Evolutionary conservation across 2,329 filamentous ascomycete species (phyloP).

Genomic region (Fusarium verrucosum): DNA sequence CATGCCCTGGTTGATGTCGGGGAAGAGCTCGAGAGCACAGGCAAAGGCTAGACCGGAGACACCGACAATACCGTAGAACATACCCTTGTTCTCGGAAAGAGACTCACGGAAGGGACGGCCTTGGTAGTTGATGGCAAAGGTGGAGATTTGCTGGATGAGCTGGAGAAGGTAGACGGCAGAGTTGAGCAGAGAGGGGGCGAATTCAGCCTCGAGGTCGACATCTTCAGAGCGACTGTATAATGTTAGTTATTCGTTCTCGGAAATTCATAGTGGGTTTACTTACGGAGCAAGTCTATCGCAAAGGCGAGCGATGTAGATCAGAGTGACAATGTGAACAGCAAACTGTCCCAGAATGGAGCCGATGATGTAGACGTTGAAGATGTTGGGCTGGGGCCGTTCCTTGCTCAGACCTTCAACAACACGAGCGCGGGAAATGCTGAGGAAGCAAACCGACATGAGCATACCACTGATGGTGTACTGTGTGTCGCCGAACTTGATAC

Average conservation of each 20-base stretch:
- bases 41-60: slow-evolving; percentile 92
- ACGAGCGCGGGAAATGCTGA: slow-evolving; percentile 97
- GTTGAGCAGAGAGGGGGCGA: slow-evolving; percentile 92
- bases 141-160: slow-evolving; percentile 98
- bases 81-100: slow-evolving; percentile 93
- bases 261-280: slow-evolving; percentile 50
- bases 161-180: slow-evolving; percentile 96
- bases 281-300: slow-evolving; percentile 88
- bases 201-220: slow-evolving; percentile 94
- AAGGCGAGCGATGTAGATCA: slow-evolving; percentile 92
- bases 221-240: slow-evolving; percentile 59
- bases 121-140: slow-evolving; percentile 99
- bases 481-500: slow-evolving; percentile 98
- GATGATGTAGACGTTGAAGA: slow-evolving; percentile 99
- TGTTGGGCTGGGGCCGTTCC: slow-evolving; percentile 96
- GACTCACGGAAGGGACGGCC: slow-evolving; percentile 96
- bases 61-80: slow-evolving; percentile 96
- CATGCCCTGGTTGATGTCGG: slow-evolving; percentile 93
- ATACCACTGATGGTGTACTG: slow-evolving; percentile 99
- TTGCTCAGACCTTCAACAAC: slow-evolving; percentile 95
- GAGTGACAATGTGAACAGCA: slow-evolving; percentile 89
- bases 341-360: slow-evolving; percentile 97
- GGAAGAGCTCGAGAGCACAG: slow-evolving; percentile 93
- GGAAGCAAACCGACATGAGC: slow-evolving; percentile 99
- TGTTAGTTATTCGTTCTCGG: slow-evolving; percentile 39